Percentiles rank a stretch among this genome's conserved stretches.
Evolutionary conservation across 2,329 filamentous ascomycete genomes (phyloP).

Genomic region (Aspergillus aculeatus): DNA sequence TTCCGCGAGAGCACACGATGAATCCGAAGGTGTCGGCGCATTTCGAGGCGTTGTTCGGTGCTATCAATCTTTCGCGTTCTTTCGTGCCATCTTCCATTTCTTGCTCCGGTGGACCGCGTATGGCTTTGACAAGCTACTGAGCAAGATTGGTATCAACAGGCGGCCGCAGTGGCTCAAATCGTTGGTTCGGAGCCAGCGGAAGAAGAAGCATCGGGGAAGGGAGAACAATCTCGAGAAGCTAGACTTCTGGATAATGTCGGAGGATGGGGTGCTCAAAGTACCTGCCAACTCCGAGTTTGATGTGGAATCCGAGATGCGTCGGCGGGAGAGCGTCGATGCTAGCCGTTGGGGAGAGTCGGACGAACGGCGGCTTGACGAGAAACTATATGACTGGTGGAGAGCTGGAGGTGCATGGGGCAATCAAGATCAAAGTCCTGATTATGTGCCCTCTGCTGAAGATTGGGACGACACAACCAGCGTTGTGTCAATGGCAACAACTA

Average conservation of each 20-base stretch:
- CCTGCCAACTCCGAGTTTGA: constrained; percentile 68
- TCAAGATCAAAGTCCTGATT: constrained; percentile 77
- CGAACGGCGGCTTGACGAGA: constrained; percentile 68
- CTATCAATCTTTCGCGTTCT: constrained; percentile 70
- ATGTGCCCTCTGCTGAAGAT: constrained; percentile 56
- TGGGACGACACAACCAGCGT: constrained; percentile 78
- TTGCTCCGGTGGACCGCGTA: constrained; percentile 59
- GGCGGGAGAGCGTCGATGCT: constrained; percentile 52
- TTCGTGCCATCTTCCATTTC: constrained; percentile 70
- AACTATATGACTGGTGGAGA: constrained; percentile 82
- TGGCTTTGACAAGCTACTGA: constrained; percentile 54
- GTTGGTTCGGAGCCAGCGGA: constrained; percentile 31
- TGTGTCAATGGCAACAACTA: constrained; percentile 62
- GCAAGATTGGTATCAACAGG: constrained; percentile 59
- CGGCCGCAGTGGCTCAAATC: constrained; percentile 63
- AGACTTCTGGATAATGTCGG: constrained; percentile 56
- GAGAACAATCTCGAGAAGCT: constrained; percentile 29
- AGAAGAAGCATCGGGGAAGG: constrained; percentile 15
- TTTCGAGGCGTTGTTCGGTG: constrained; percentile 75
- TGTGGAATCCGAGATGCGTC: constrained; percentile 75
- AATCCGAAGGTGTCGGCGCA: constrained; percentile 68
- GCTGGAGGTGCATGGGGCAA: constrained; percentile 81
- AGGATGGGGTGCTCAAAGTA: constrained; percentile 55
- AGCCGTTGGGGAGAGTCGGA: constrained; percentile 46
- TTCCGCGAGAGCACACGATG: constrained; percentile 36